Evolutionary conservation across 83 land plant genomes (phyloP), one percentile per base, ranked within the genome.

Genomic region (Picea engelmannii): DNA sequence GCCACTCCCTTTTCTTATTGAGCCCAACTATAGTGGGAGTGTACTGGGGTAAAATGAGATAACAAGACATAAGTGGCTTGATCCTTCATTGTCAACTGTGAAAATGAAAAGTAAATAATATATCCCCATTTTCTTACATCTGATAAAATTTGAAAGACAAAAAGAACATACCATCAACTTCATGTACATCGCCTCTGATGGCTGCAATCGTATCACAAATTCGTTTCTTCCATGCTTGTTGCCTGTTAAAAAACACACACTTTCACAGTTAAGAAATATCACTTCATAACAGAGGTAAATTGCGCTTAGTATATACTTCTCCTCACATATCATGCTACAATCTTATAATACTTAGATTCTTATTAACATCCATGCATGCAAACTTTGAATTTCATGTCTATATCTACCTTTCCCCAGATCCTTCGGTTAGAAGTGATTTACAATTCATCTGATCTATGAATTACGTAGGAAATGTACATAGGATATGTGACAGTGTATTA

Each of bases 141-240:
- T 82, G 42, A 11, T 42, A 44, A 59, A 47, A 18, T 24, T 62
- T 82, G 52, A 35, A 52, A 69, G 79, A 17, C 25, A 67, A 68
- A 40, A 25, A 77, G 25, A 3, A 71, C 87, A 62, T 87, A 95
- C 99, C 81, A 95, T 97, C 31, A 97, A 90, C 84, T 97, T 97
- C 99, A 95, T 97, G 90, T 97, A 97, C 93, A 97, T 97, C 78
- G 99, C 98, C 81, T 97, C 99, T 66, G 87, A 89, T 67, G 99
- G 99, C 79, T 97, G 99, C 78, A 97, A 85, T 64, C 99, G 90
- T 82, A 97, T 97, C 6, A 97, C 99, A 92, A 97, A 92, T 73
- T 97, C 99, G 82, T 97, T 97, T 83, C 98, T 91, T 58, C 99
- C 99, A 80, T 97, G 98, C 82, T 92, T 97, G 82, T 95, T 78